Conservation (phyloP, 2,329 filamentous ascomycete species). For the Eurotiales sp. region DNA sequence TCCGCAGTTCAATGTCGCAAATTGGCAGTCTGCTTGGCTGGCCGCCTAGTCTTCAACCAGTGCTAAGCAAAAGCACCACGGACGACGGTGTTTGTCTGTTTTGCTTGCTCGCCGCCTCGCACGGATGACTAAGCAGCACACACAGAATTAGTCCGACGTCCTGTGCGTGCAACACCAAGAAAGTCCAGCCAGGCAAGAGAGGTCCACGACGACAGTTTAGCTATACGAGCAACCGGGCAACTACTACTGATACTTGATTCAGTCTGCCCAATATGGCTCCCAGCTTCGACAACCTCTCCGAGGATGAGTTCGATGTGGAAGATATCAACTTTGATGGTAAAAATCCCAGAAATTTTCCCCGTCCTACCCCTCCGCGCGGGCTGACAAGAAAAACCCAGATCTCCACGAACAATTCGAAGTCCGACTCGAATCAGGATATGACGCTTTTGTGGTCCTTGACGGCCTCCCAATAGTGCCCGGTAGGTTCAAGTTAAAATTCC, state of each 20-base stretch:
- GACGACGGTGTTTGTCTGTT: conserved; percentile 14
- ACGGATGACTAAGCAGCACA: conserved; percentile 18
- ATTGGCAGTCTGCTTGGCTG: too few species aligned
- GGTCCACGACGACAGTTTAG: conserved; percentile 2
- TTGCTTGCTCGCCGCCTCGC: conserved; percentile 12
- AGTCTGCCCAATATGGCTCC: conserved; percentile 71
- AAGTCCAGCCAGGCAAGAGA: conserved; percentile 4
- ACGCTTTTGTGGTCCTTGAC: conserved; percentile 94
- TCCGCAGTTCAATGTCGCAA: too few species aligned
- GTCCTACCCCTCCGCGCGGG: conserved; percentile 25
- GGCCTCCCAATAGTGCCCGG: conserved; percentile 73
- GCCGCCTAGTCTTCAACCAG: too few species aligned
- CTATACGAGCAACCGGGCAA: conserved; percentile 10
- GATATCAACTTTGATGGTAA: conserved; percentile 82
- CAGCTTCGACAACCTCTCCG: conserved; percentile 87
- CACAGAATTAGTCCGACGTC: conserved; percentile 18
- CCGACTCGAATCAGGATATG: conserved; percentile 89
- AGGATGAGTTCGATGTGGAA: conserved; percentile 86
- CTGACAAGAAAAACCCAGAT: conserved; percentile 50
- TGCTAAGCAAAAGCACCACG: too few species aligned
- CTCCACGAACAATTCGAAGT: conserved; percentile 93
- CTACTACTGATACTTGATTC: conserved; percentile 18
- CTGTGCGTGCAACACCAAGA: conserved; percentile 2
- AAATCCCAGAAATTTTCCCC: conserved; percentile 16
- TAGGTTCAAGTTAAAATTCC: conserved; percentile 5